phyloP scores from a whole-genome alignment of 2,329 filamentous ascomycete species.

The Aspergillus sp. region DNA sequence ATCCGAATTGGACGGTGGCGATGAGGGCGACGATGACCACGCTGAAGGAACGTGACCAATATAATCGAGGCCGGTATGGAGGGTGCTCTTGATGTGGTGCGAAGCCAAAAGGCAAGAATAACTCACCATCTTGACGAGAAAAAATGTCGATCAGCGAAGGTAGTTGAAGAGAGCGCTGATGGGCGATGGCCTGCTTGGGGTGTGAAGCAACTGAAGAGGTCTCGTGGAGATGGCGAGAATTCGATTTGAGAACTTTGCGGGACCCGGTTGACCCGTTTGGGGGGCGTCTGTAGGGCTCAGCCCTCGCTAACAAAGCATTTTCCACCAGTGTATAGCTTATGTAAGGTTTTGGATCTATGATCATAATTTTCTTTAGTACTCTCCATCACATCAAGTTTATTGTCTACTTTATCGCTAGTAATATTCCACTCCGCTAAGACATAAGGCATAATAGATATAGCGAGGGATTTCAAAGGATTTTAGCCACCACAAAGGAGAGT shows the following conservation, averaged over 20 bases:
- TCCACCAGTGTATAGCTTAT: constrained; percentile 17
- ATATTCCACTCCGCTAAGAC: constrained; percentile 21
- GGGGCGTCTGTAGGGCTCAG: constrained; percentile 38
- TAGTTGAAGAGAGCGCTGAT: constrained; percentile 46
- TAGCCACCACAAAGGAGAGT: not conserved
- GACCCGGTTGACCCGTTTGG: constrained; percentile 32
- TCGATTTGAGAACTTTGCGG: constrained; percentile 36
- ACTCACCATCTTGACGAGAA: constrained; percentile 51
- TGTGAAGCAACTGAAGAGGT: constrained; percentile 38
- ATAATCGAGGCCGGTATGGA: not conserved
- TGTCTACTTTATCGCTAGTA: constrained; percentile 25
- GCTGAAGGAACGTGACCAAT: constrained; percentile 1
- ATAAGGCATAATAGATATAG: constrained; percentile 12
- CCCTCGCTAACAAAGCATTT: constrained; percentile 44
- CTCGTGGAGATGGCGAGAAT: constrained; percentile 40
- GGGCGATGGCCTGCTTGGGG: constrained; percentile 46
- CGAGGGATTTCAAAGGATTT: constrained; percentile 1
- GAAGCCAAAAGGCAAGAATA: constrained; percentile 15
- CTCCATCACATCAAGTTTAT: not conserved
- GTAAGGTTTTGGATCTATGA: not conserved
- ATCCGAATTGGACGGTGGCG: not conserved
- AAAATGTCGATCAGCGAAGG: constrained; percentile 47
- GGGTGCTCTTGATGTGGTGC: constrained; percentile 7
- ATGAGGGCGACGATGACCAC: constrained; percentile 19
- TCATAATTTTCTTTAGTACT: too few species aligned